phyloP scores from a whole-genome alignment of 345 rosid genomes.

The Combretum micranthum region DNA sequence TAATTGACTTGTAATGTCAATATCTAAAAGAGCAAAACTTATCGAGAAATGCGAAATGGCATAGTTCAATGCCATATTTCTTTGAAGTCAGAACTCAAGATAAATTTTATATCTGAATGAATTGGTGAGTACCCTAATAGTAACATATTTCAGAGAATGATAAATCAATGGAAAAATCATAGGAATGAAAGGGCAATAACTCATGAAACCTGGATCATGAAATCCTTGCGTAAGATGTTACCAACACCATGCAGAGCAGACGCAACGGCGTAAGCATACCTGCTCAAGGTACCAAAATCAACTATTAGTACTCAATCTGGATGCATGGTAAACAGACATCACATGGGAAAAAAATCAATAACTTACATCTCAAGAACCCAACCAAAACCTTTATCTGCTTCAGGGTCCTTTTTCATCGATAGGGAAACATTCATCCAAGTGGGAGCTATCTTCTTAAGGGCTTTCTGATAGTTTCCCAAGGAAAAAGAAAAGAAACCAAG shows the following conservation, averaged over 20 bases:
- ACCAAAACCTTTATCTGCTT: slow-evolving; percentile 91
- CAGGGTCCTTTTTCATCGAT: slow-evolving; percentile 98
- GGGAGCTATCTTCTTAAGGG: slow-evolving; percentile 81
- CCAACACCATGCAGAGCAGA: slow-evolving; percentile 90
- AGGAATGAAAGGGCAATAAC: background rate
- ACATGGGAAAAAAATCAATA: background rate
- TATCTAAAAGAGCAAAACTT: no score
- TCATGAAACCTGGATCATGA: slow-evolving; percentile 88
- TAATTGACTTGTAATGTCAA: no score
- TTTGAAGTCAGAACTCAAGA: no score
- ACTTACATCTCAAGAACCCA: slow-evolving; percentile 98
- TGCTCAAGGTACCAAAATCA: slow-evolving; percentile 6
- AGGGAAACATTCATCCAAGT: slow-evolving; percentile 99
- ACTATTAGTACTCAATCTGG: no score
- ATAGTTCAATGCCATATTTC: no score
- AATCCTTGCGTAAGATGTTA: slow-evolving; percentile 77
- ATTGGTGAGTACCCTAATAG: no score
- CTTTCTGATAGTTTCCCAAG: slow-evolving; percentile 29
- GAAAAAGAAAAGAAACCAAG: no score
- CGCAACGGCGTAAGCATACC: slow-evolving; percentile 97
- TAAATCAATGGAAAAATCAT: slow-evolving; percentile 5
- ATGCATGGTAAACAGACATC: background rate
- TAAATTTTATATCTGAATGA: no score
- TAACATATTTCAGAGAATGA: no score
- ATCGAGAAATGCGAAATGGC: no score